These are phyloP conservation scores for Exserohilum rostratum DNA, from an alignment of 2,329 filamentous ascomycete species.

Conservation along the genomic window DNA sequence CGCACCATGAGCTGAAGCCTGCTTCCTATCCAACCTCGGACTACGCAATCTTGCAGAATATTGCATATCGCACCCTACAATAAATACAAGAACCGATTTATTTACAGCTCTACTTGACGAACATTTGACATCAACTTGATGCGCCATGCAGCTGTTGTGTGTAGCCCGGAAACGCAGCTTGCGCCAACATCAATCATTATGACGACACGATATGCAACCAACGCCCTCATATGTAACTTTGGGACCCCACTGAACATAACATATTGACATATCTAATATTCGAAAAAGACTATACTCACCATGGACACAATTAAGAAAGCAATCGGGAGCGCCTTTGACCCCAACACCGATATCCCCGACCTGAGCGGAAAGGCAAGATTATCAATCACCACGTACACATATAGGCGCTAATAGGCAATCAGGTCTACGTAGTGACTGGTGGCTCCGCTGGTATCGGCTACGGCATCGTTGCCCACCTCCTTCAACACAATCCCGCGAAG, in stretches of 20 bases:
- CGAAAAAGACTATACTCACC: neutral
- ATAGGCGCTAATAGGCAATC: neutral
- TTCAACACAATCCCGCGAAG: slow-evolving; percentile 56
- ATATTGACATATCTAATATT: neutral
- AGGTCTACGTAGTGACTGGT: slow-evolving; percentile 58
- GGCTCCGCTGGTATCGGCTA: slow-evolving; percentile 59
- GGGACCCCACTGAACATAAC: neutral
- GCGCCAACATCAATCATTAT: slow-evolving; percentile 14
- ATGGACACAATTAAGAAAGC: slow-evolving; percentile 36
- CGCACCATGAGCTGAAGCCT: too few species aligned
- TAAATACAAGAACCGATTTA: neutral
- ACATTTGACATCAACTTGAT: neutral
- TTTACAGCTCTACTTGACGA: neutral
- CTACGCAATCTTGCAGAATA: neutral
- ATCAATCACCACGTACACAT: neutral
- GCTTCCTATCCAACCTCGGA: neutral
- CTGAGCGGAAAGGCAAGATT: slow-evolving; percentile 45
- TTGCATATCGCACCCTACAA: neutral
- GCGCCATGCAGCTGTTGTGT: neutral
- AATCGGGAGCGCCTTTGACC: slow-evolving; percentile 38
- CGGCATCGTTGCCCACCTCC: slow-evolving; percentile 59
- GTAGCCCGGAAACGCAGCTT: neutral
- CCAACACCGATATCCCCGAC: slow-evolving; percentile 50
- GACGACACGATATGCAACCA: slow-evolving; percentile 20
- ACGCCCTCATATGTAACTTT: neutral